Conservation (phyloP, 305 asterid genomes). For the Rubia occidens region DNA sequence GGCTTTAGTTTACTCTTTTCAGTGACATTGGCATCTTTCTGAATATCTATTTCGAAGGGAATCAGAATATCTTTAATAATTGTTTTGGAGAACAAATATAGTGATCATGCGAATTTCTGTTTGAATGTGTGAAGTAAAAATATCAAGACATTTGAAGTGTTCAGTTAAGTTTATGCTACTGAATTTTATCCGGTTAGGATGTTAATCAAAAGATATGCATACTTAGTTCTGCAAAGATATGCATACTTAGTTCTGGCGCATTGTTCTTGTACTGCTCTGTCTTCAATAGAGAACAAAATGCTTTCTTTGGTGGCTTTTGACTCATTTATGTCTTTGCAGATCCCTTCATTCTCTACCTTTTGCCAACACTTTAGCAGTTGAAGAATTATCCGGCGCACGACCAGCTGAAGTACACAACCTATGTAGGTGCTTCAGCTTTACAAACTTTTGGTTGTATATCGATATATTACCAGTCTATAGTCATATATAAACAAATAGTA, state of each 20-base stretch:
- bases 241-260: not conserved
- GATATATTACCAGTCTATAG: too few species aligned
- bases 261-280: not conserved
- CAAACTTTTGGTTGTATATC: not conserved
- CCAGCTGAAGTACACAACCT: slow-evolving; percentile 89
- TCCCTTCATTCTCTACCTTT: slow-evolving; percentile 49
- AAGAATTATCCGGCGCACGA: slow-evolving; percentile 66
- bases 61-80: not conserved
- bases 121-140: not conserved
- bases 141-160: not conserved
- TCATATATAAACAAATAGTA: not conserved
- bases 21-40: not conserved
- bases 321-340: slow-evolving; percentile 31
- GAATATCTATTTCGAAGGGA: not conserved
- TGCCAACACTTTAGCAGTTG: slow-evolving; percentile 51
- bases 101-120: not conserved
- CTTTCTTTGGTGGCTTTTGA: not conserved
- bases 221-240: not conserved
- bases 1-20: not conserved
- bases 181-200: not conserved
- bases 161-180: not conserved
- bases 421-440: slow-evolving; percentile 36
- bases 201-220: not conserved
- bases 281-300: not conserved
- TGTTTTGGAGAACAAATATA: not conserved